Evolutionary conservation across 176 grass and related monocot genomes (phyloP), one percentile per base, ranked within the genome.

Genomic region (Cenchrus fungigraminus): DNA sequence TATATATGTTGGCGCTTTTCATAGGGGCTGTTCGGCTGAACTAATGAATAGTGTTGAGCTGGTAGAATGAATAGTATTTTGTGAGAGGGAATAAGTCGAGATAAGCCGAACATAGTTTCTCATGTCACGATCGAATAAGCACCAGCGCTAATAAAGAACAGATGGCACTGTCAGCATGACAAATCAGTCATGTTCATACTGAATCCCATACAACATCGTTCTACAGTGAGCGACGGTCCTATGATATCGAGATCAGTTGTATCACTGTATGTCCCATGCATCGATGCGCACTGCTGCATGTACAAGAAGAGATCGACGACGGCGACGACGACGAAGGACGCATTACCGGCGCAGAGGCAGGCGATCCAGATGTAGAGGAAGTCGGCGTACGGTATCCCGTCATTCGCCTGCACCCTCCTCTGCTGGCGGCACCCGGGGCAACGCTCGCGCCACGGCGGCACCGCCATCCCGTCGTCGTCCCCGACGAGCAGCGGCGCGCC

Each of bases 301-400:
- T n/a, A 28, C 37, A 40, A 40, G 20, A 28, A 62, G 59, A 11
- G 13, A 20, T 45, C 5, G 8, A 8, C 5, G 44, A 45, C 44
- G 44, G 8, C 44, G 9, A 15, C 1, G 66, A 19, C 32, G 65
- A 68, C 6, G 11, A 31, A 31, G 1, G 13, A 14, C 51, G 69
- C 83, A 34, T 89, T n/a, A 90, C 91, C 42, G 25, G 85, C 71
- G 31, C 85, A 87, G 43, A 93, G 57, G 71, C 84, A 82, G 6
- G 82, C 16, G 50, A 93, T 84, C 88, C 91, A 93, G 32, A 87
- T 76, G 88, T 70, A 93, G 19, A 87, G 47, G 91, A 93, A 91
- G 13, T 84, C 89, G 14, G 3, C 77, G 72, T 91, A 94, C 0
- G 89, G 92, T 13, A 87, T 84, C 71, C 80, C 32, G 15, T 76